A percentile compares a stretch with the other conserved stretches of the same genome.
Conservation (phyloP, 495 filamentous ascomycete genomes). For the Amorphotheca resinae region DNA sequence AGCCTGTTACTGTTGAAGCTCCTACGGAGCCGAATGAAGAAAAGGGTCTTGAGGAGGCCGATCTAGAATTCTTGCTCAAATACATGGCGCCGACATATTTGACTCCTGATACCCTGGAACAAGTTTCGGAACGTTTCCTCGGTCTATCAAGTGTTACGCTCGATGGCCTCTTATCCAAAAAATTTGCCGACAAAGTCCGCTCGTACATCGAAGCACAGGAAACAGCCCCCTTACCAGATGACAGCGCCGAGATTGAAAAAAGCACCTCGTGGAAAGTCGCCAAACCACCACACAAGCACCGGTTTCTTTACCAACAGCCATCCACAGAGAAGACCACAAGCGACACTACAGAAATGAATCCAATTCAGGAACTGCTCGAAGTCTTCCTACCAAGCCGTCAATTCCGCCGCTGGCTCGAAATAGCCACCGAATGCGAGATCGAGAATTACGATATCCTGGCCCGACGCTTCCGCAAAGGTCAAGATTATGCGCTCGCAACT, state of each 20-base stretch:
- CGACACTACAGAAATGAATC: slow-evolving; percentile 28
- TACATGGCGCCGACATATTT: slow-evolving; percentile 84
- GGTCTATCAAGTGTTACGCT: slow-evolving; percentile 74
- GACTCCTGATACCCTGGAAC: slow-evolving; percentile 84
- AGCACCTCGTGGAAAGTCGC: slow-evolving; percentile 58
- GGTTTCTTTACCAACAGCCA: slow-evolving; percentile 67
- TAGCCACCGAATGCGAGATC: slow-evolving; percentile 60
- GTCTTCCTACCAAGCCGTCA: slow-evolving; percentile 68
- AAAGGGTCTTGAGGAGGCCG: slow-evolving; percentile 52
- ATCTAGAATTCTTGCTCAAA: slow-evolving; percentile 76
- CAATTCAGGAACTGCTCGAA: slow-evolving; percentile 63
- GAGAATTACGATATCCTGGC: slow-evolving; percentile 59
- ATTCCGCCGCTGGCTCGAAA: slow-evolving; percentile 82
- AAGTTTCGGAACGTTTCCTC: slow-evolving; percentile 63
- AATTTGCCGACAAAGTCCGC: slow-evolving; percentile 57
- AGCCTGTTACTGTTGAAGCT: slow-evolving; percentile 37
- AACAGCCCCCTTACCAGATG: slow-evolving; percentile 29
- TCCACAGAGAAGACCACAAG: slow-evolving; percentile 16
- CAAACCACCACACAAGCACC: slow-evolving; percentile 87
- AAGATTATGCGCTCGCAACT: slow-evolving; percentile 88
- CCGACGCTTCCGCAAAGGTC: slow-evolving; percentile 70
- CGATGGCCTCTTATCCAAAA: slow-evolving; percentile 60
- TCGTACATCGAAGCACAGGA: slow-evolving; percentile 57
- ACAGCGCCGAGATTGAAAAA: slow-evolving; percentile 45
- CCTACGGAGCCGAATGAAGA: slow-evolving; percentile 30